Conservation (phyloP, 2,329 filamentous ascomycete genomes). For the Trichoderma guizhouense region DNA sequence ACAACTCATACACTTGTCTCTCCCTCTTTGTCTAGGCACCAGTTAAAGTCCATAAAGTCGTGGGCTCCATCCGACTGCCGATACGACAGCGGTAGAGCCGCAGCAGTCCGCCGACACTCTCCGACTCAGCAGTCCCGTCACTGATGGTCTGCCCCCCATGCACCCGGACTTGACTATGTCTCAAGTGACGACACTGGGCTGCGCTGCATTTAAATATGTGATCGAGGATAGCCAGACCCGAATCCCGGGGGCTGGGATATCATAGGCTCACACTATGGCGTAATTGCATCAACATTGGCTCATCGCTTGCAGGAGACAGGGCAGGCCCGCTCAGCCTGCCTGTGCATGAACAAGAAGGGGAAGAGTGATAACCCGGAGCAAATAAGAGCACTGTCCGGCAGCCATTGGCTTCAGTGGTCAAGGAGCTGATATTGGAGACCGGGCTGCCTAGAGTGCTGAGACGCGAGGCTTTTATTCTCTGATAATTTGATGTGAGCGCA, state of each 20-base stretch:
- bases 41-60: background rate
- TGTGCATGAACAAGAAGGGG: background rate
- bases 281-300: background rate
- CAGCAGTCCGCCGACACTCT: background rate
- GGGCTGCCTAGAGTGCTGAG: background rate
- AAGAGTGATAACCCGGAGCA: background rate
- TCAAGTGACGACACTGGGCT: background rate
- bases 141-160: background rate
- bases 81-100: background rate
- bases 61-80: background rate
- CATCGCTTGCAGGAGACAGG: background rate
- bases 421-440: background rate
- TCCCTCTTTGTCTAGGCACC: background rate
- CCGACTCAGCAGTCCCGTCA: background rate
- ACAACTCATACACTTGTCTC: background rate
- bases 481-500: background rate
- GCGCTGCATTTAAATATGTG: background rate
- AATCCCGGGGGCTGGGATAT: background rate
- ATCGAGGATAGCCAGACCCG: background rate
- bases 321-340: background rate
- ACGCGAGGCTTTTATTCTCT: background rate
- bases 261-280: background rate
- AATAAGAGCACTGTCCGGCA: background rate
- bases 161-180: background rate
- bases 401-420: background rate